Base-by-base conservation (phyloP, 345 rosid species). In the Camelina sativa region DNA sequence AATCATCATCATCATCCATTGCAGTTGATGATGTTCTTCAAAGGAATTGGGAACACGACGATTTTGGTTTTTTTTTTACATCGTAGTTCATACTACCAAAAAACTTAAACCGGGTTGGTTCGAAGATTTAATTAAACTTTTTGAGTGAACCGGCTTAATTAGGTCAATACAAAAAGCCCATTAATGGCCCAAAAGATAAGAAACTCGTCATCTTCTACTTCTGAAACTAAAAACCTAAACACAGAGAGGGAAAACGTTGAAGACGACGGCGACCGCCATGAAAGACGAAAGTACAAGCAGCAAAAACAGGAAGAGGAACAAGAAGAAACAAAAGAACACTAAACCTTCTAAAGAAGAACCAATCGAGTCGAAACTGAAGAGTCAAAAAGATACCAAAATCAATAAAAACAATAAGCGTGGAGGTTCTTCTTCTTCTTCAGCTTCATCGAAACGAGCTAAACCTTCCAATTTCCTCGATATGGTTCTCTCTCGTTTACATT, bases 401-500 rank as follows among this genome's bases (percentile, higher is more conserved):
- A 4, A 62, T 44, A 38, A 74, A 72, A 65, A 1, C 34, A 2
- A 62, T 7, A 58, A 75, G 52, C 65, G 16, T 48, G 75, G 59
- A 62, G 50, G 46, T 15, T 41, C 82, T 67, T 58, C 81, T 5
- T 32, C 82, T 67, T 58, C 81, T 6, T 34, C 81, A 32, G 62
- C 79, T 62, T 30, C 80, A 20, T 55, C 81, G 7, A 84, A 81
- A 67, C 70, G 72, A 7, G 55, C 84, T 8, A 84, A 79, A 44
- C 25, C 85, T 34, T 67, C 82, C 41, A 74, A 61, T 65, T 84
- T 83, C 62, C 91, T 89, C 71, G 94, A 87, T 55, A 72, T 74
- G 87, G 94, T 89, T 53, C 40, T 58, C 30, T 52, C 5, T 57
- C 11, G 4, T 2, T 19, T 40, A 11, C 30, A 52, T 59, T 66